Conservation (phyloP, 805 yeast genomes). For the Priceomyces melissophilus region DNA sequence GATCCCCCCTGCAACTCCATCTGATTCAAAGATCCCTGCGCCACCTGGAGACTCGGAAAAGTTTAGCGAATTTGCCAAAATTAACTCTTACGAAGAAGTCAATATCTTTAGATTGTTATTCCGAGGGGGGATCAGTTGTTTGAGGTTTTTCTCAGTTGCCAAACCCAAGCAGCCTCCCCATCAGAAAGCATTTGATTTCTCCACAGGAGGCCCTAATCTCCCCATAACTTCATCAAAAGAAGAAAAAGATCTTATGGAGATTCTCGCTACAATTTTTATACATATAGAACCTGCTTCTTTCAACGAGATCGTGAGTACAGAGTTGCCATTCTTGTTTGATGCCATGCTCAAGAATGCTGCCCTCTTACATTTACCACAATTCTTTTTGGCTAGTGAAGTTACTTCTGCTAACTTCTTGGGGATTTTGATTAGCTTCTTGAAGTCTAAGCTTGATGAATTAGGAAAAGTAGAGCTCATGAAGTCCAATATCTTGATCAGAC, state of each 20-base stretch:
- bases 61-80: slow-evolving; percentile 86
- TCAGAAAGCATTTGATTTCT: slow-evolving; percentile 48
- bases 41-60: slow-evolving; percentile 42
- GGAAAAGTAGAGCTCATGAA: slow-evolving; percentile 78
- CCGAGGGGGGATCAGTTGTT: slow-evolving; percentile 79
- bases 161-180: slow-evolving; percentile 42
- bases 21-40: slow-evolving; percentile 42
- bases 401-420: slow-evolving; percentile 92
- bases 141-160: slow-evolving; percentile 65
- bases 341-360: slow-evolving; percentile 82
- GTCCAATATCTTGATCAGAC: slow-evolving; percentile 75
- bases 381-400: slow-evolving; percentile 89
- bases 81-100: slow-evolving; percentile 81
- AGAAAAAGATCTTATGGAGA: slow-evolving; percentile 93
- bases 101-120: slow-evolving; percentile 71
- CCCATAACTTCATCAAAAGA: slow-evolving; percentile 89
- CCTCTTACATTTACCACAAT: slow-evolving; percentile 85
- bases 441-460: slow-evolving; percentile 66
- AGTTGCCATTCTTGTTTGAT: slow-evolving; percentile 72
- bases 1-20: slow-evolving; percentile 40
- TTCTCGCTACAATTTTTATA: slow-evolving; percentile 87
- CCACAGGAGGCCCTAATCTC: slow-evolving; percentile 73
- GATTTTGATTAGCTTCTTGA: slow-evolving; percentile 70
- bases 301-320: slow-evolving; percentile 83
- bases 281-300: slow-evolving; percentile 95